A percentile compares a stretch with the other conserved stretches of the same genome.
These are phyloP conservation scores for Colletotrichum abscissum DNA, from an alignment of 2,329 filamentous ascomycete species.

Conservation along the genomic window DNA sequence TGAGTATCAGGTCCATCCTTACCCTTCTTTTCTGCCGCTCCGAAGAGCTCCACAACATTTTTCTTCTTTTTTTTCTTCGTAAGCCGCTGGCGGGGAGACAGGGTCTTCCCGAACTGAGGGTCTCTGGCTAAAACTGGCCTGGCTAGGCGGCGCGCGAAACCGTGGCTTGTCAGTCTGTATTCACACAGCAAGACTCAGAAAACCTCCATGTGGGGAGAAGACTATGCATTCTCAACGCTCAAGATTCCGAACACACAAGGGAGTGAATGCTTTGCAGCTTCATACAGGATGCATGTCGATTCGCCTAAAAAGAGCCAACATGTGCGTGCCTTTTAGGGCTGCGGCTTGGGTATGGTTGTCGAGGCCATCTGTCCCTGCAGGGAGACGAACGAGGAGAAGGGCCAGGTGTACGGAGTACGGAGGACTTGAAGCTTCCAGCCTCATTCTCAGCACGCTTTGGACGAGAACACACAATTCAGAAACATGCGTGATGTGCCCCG, in stretches of 20 bases:
- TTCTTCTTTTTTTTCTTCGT: slow-evolving; percentile 1
- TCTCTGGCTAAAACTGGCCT: neutral
- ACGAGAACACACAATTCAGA: neutral
- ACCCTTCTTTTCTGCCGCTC: neutral
- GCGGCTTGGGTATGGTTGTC: neutral
- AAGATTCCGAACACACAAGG: neutral
- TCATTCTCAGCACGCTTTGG: slow-evolving; percentile 23
- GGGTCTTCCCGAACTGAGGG: slow-evolving; percentile 5
- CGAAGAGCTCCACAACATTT: neutral
- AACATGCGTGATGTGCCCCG: slow-evolving; percentile 25
- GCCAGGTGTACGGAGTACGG: neutral
- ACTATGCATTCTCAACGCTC: neutral
- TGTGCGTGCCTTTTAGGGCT: slow-evolving; percentile 10
- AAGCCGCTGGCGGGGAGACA: slow-evolving; percentile 14
- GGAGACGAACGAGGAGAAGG: neutral
- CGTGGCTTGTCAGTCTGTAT: neutral
- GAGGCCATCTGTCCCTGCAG: neutral
- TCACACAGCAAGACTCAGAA: neutral
- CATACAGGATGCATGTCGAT: neutral
- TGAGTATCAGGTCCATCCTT: slow-evolving; percentile 17
- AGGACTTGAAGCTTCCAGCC: slow-evolving; percentile 9
- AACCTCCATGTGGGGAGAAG: neutral
- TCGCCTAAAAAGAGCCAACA: neutral
- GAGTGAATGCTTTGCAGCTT: slow-evolving; percentile 11
- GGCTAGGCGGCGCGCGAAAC: neutral